Evolutionary conservation across 805 yeast species (phyloP).

Genomic region (Blastobotrys peoriensis): DNA sequence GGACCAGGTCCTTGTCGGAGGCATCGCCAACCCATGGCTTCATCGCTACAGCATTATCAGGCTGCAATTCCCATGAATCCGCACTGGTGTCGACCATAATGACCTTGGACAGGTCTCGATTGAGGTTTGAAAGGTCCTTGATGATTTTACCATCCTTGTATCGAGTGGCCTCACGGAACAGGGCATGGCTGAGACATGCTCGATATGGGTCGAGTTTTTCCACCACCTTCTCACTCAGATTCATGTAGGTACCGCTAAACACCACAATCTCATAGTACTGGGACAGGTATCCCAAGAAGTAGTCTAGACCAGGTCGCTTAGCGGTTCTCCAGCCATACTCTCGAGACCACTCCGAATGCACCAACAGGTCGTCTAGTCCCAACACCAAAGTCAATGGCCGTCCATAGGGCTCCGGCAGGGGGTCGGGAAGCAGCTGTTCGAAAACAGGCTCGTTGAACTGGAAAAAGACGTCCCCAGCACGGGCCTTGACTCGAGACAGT

Average conservation of each 20-base stretch:
- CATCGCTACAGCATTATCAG: constrained; percentile 87
- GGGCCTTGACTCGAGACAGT: constrained; percentile 59
- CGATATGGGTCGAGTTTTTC: constrained; percentile 90
- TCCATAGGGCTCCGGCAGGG: constrained; percentile 83
- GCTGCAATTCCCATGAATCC: constrained; percentile 71
- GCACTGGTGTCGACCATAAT: constrained; percentile 73
- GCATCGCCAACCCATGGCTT: constrained; percentile 81
- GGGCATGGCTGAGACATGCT: constrained; percentile 78
- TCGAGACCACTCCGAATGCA: constrained; percentile 89
- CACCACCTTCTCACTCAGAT: constrained; percentile 77
- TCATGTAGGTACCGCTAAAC: constrained; percentile 78
- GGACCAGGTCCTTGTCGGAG: constrained; percentile 69
- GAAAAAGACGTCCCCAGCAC: constrained; percentile 69
- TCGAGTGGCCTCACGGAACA: constrained; percentile 86
- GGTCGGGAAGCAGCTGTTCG: constrained; percentile 89
- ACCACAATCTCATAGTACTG: constrained; percentile 95
- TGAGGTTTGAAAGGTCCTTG: constrained; percentile 83
- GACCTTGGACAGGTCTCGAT: constrained; percentile 82
- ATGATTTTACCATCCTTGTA: constrained; percentile 83
- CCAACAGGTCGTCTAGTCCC: constrained; percentile 80
- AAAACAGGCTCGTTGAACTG: constrained; percentile 91
- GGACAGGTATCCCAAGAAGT: constrained; percentile 88
- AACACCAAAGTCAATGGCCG: constrained; percentile 88
- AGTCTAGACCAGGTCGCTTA: constrained; percentile 97
- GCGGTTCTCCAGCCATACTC: constrained; percentile 97